Evolutionary conservation across 257 asterid genomes (phyloP).

Genomic region (Knoxia roxburghii): DNA sequence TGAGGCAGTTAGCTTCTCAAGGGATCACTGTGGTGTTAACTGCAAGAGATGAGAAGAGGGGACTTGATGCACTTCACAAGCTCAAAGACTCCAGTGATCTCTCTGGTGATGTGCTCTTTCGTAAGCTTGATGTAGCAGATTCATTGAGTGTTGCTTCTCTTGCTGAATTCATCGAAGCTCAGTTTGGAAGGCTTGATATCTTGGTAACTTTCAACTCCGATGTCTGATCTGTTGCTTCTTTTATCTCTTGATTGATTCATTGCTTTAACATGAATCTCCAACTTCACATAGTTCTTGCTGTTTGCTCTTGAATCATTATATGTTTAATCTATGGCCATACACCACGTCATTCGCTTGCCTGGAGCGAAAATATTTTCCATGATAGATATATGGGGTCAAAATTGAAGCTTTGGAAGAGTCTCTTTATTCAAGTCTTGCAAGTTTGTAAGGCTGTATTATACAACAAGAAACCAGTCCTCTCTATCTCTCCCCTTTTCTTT

Average conservation of each 20-base stretch:
- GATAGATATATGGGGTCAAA: too few relatives aligned
- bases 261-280: background rate
- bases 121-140: constrained; percentile 45
- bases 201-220: constrained; percentile 23
- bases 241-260: background rate
- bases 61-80: constrained; percentile 34
- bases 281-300: background rate
- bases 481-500: too few relatives aligned
- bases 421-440: too few relatives aligned
- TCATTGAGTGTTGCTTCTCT: constrained; percentile 27
- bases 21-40: constrained; percentile 42
- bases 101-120: constrained; percentile 34
- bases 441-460: too few relatives aligned
- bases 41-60: constrained; percentile 40
- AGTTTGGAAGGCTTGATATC: constrained; percentile 45
- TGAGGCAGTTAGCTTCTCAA: constrained; percentile 32
- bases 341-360: too few relatives aligned
- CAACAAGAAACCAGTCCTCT: too few relatives aligned
- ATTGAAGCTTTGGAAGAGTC: background rate
- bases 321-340: too few relatives aligned
- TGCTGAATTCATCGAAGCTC: constrained; percentile 29
- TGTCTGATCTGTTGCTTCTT: background rate
- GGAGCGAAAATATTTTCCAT: too few relatives aligned
- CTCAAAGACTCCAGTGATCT: constrained; percentile 18
- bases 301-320: too few relatives aligned